Evolutionary conservation across 2,329 filamentous ascomycete genomes (phyloP), one percentile per base, ranked within the genome.

Genomic region (Paecilomyces formosus): DNA sequence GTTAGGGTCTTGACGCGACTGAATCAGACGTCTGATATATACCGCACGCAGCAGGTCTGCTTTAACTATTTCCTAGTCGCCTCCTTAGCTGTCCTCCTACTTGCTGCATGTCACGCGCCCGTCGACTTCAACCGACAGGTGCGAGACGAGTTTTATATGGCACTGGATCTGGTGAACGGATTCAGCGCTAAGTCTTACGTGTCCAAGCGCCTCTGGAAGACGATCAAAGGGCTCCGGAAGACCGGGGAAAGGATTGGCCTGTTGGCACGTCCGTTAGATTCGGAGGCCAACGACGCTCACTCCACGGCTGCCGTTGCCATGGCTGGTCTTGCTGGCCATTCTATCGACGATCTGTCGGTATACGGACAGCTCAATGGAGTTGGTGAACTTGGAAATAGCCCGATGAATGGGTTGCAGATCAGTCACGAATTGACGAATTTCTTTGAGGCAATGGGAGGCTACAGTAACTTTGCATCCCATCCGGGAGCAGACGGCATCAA

Each of bases 41-140:
- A 88, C 70, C 79, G 79, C 49, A 82, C 79, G 8, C 84, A 87
- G 65, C 85, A 88, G 66, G 80, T 84, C 51, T 79, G 83, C 59
- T 88, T 87, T 76, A 87, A 88, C 69, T 86, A 87, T 62, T 88
- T 88, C 73, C 78, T 88, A 45, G 81, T 86, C 13, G 82, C 83
- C 30, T 85, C 84, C 0, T 73, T 88, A 11, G 85, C 84, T 0
- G 85, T 86, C 0, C 75, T 88, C 1, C 86, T 88, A 66, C 76
- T 88, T 1, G 84, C 85, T 1, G 85, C 87, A 1, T 84, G 82
- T 18, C 85, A 88, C 69, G 84, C 85, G 3, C 84, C 85, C 0
- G 78, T 78, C 0, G 77, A 85, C 8, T 88, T 87, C 67, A 84
- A 81, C 61, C 74, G 79, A 6, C 77, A 80, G 62, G 83, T 85